Conservation (phyloP, 371 early-diverging fungal species). For the Dichotomocladium elegans region DNA sequence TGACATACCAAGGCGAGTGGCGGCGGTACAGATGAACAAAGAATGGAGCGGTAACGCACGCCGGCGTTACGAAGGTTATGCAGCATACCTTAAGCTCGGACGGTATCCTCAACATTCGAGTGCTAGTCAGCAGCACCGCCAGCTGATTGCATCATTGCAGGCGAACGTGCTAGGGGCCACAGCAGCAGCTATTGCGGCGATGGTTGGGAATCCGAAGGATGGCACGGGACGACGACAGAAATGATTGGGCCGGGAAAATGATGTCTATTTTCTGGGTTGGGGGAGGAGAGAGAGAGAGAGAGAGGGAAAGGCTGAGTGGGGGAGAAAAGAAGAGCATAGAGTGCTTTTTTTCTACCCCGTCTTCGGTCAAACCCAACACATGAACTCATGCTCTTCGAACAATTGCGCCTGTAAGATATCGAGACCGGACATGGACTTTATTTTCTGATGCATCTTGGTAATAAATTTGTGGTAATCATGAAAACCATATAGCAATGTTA, state of each 20-base stretch:
- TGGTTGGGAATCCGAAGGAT: too few species aligned
- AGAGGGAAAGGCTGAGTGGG: too few species aligned
- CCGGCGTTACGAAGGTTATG: slow-evolving; percentile 49
- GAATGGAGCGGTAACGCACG: slow-evolving; percentile 35
- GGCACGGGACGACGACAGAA: too few species aligned
- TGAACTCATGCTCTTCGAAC: slow-evolving; percentile 26
- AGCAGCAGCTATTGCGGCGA: slow-evolving; percentile 4
- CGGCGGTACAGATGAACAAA: slow-evolving; percentile 32
- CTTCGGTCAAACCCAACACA: too few species aligned
- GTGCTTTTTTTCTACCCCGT: too few species aligned
- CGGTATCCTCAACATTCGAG: slow-evolving; percentile 15
- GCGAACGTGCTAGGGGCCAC: slow-evolving; percentile 3
- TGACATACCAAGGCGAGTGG: slow-evolving; percentile 44
- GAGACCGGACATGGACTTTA: neutral
- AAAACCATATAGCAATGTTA: slow-evolving; percentile 19
- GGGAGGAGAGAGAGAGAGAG: too few species aligned
- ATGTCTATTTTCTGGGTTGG: too few species aligned
- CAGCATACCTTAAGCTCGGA: slow-evolving; percentile 35
- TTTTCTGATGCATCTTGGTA: neutral
- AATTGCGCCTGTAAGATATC: slow-evolving; percentile 31
- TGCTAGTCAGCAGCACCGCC: neutral
- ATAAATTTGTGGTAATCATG: neutral
- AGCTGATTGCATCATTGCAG: neutral
- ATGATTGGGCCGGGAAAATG: too few species aligned
- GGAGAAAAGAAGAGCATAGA: too few species aligned